Evolutionary conservation across 441 rosid genomes (phyloP).

Genomic region (Arabidopsis hybrid): DNA sequence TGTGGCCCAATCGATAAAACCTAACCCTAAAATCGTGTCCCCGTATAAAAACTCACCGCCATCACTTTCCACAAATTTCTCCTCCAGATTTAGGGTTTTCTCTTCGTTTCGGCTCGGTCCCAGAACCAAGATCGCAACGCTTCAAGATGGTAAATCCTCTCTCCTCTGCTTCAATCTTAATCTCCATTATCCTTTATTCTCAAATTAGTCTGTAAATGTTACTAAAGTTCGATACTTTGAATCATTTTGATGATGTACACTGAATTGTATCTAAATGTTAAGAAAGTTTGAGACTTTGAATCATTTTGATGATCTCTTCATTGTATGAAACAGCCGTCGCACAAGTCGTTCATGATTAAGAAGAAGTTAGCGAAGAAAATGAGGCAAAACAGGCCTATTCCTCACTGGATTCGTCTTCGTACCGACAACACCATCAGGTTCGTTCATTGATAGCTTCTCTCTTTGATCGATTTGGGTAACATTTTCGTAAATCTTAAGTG

Average conservation of each 20-base stretch:
- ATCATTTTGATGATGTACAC: not conserved
- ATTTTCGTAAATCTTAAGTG: not conserved
- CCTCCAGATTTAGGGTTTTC: conserved; percentile 31
- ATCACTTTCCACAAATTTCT: rapidly evolving
- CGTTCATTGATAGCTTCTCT: not conserved
- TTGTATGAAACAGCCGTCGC: conserved; percentile 61
- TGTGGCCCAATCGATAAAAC: not conserved
- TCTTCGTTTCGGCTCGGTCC: not conserved
- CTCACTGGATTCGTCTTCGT: conserved; percentile 87
- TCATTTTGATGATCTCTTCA: not conserved
- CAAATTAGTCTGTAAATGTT: not conserved
- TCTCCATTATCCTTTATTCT: too few species aligned
- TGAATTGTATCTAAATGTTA: not conserved
- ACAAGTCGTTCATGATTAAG: conserved; percentile 73
- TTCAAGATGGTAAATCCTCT: conserved; percentile 38
- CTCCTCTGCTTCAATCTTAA: not conserved
- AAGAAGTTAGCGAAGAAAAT: conserved; percentile 85
- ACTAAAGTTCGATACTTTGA: not conserved
- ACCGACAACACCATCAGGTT: conserved; percentile 91
- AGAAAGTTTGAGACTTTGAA: not conserved
- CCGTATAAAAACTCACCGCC: not conserved
- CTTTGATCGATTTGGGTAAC: not conserved
- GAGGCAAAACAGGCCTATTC: conserved; percentile 94
- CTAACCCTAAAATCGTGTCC: conserved; percentile 2
- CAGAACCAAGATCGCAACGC: conserved; percentile 25